Evolutionary conservation across 78 protist species (phyloP), one percentile per base, ranked within the genome.

Genomic region (Mastigamoeba balamuthi): DNA sequence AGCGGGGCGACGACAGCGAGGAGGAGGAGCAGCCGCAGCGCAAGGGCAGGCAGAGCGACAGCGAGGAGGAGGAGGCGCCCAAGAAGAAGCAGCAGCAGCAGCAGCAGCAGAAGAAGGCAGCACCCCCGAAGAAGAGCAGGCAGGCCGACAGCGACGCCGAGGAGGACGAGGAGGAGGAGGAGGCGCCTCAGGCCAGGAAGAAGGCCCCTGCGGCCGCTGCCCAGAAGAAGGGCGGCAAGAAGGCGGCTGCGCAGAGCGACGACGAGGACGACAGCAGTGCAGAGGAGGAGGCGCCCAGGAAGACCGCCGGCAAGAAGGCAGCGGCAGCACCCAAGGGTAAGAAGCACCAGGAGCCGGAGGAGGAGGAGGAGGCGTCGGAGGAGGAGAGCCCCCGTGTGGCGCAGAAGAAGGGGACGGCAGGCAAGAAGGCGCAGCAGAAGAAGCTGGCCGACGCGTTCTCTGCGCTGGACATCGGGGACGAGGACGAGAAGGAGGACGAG

Each of bases 231-330:
- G 75, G 42, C 6, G 8, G 30, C 7, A 69, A 64, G 44, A 75
- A 52, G 10, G 53, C 30, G 35, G 36, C 48, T 27, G 53, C 64
- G 67, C 10, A 48, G 63, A 71, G 37, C 9, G 53, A 23, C 3
- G 80, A 68, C 23, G 86, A 81, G 6, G 87, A 82, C 27, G 80
- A 68, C 30, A 72, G 69, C 39, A 75, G 69, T 28, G 85, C 73
- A 43, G 8, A 76, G 72, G 72, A 66, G 72, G 52, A 48, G 69
- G 68, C 39, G 48, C 66, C 42, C 65, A 68, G 33, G 44, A 40
- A 40, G 40, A 36, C 10, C 29, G 66, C 27, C 27, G 65, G 25
- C 43, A 44, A 69, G 76, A 44, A 38, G 35, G 43, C 17, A 43
- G 67, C 27, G 44, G 39, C 33, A 67, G 76, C 27, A 44, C 41